phyloP scores from a whole-genome alignment of 2,329 filamentous ascomycete genomes.

The Akanthomyces uredinophilus region DNA sequence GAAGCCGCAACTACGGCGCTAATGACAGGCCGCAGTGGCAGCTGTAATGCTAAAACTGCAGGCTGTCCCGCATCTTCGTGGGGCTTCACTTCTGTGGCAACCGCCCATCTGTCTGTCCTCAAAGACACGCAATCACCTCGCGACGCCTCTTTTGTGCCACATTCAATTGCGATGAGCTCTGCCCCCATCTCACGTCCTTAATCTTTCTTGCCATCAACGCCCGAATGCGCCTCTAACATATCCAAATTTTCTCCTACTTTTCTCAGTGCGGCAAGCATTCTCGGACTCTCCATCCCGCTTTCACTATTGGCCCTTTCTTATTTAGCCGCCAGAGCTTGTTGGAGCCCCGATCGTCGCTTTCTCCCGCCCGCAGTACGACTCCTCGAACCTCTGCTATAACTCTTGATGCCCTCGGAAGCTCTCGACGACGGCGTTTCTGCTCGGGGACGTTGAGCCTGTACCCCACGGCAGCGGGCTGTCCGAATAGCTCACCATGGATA shows the following conservation, averaged over 20 bases:
- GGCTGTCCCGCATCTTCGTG: background rate
- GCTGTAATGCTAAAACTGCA: background rate
- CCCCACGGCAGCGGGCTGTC: slow-evolving; percentile 7
- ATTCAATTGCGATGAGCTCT: slow-evolving; percentile 10
- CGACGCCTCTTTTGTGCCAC: slow-evolving; percentile 7
- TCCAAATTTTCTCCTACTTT: background rate
- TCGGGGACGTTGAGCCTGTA: background rate
- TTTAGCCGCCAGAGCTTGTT: background rate
- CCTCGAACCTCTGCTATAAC: background rate
- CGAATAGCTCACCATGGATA: slow-evolving; percentile 6
- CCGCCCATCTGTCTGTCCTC: slow-evolving; percentile 2
- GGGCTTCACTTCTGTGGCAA: slow-evolving; percentile 12
- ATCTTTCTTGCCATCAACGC: background rate
- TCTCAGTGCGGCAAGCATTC: background rate
- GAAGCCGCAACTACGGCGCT: background rate
- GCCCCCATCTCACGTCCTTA: background rate
- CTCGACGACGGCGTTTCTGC: background rate
- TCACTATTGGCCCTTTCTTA: background rate
- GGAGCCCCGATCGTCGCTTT: background rate
- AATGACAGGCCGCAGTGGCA: background rate
- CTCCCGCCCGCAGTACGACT: background rate
- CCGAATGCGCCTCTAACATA: background rate
- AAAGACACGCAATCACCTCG: slow-evolving; percentile 13
- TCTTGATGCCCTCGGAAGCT: background rate
- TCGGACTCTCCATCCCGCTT: background rate